Evolutionary conservation across 805 yeast species (phyloP).

Genomic region (Myxozyma vanderwaltii): DNA sequence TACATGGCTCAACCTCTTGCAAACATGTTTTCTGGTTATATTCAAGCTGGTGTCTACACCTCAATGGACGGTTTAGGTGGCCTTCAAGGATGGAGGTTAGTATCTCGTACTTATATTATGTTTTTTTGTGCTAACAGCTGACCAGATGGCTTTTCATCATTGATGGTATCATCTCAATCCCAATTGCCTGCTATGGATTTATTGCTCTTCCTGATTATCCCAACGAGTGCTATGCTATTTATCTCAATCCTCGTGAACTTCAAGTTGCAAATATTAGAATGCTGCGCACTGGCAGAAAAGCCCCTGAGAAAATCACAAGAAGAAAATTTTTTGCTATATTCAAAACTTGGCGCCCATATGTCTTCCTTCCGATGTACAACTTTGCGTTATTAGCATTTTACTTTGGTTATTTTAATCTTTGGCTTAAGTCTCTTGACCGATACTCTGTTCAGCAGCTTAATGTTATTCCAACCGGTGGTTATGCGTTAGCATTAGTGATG

Average conservation of each 20-base stretch:
- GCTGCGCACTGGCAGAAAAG: slow-evolving; percentile 13
- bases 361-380: slow-evolving; percentile 19
- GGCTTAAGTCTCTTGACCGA: slow-evolving; percentile 38
- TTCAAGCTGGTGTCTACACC: slow-evolving; percentile 52
- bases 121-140: neutral
- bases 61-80: slow-evolving; percentile 56
- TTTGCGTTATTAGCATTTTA: slow-evolving; percentile 11
- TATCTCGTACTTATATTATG: neutral
- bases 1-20: slow-evolving; percentile 20
- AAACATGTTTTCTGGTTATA: slow-evolving; percentile 43
- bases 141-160: slow-evolving; percentile 27
- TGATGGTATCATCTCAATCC: slow-evolving; percentile 47
- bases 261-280: slow-evolving; percentile 19
- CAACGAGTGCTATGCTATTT: slow-evolving; percentile 12
- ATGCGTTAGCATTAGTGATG: slow-evolving; percentile 39
- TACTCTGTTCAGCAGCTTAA: slow-evolving; percentile 40
- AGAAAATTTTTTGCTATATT: slow-evolving; percentile 6
- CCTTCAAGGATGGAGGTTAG: slow-evolving; percentile 60
- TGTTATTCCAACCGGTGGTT: slow-evolving; percentile 43
- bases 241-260: slow-evolving; percentile 13
- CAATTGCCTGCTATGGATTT: slow-evolving; percentile 48
- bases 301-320: slow-evolving; percentile 17
- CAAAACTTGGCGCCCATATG: slow-evolving; percentile 18
- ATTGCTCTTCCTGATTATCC: slow-evolving; percentile 57
- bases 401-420: slow-evolving; percentile 31